Evolutionary conservation across 2,329 filamentous ascomycete genomes (phyloP).

Genomic region (Phialemonium atrogriseum): DNA sequence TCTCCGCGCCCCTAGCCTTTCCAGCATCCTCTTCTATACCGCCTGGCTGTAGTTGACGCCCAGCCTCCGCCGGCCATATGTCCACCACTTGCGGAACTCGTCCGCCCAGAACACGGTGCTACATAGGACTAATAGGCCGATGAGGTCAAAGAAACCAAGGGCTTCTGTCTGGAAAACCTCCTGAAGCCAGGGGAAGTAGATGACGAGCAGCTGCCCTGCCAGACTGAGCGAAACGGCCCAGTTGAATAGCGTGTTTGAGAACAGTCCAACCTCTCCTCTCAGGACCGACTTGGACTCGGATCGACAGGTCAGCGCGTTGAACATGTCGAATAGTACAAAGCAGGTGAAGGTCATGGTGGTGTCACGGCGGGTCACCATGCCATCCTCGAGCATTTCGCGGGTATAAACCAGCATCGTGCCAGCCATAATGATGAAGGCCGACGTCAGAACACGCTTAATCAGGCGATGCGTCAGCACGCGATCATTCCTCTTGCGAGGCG

Average conservation of each 20-base stretch:
- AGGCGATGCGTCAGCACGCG: slow-evolving; percentile 82
- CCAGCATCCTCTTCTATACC: no score
- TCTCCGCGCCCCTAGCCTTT: no score
- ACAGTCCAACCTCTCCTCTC: slow-evolving; percentile 72
- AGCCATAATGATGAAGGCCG: slow-evolving; percentile 81
- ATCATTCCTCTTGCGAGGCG: slow-evolving; percentile 77
- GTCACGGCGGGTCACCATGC: slow-evolving; percentile 80
- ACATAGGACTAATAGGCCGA: slow-evolving; percentile 64
- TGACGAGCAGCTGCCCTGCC: slow-evolving; percentile 78
- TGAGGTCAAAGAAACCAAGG: slow-evolving; percentile 63
- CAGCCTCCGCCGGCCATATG: slow-evolving; percentile 48
- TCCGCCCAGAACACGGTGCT: slow-evolving; percentile 95
- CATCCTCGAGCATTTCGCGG: slow-evolving; percentile 79
- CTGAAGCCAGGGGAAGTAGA: slow-evolving; percentile 92
- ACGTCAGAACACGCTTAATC: slow-evolving; percentile 77
- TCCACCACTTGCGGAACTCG: slow-evolving; percentile 76
- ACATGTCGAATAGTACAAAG: slow-evolving; percentile 99
- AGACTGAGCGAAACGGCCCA: slow-evolving; percentile 85
- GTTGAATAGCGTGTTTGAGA: slow-evolving; percentile 91
- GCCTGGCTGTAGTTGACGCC: slow-evolving; percentile 57
- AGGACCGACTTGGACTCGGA: slow-evolving; percentile 86
- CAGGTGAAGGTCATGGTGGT: slow-evolving; percentile 99
- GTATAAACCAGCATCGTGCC: slow-evolving; percentile 89
- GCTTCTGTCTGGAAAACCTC: slow-evolving; percentile 94
- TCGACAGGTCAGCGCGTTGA: slow-evolving; percentile 90